Evolutionary conservation across 345 rosid species (phyloP).

Genomic region (Carallia pectinifolia): DNA sequence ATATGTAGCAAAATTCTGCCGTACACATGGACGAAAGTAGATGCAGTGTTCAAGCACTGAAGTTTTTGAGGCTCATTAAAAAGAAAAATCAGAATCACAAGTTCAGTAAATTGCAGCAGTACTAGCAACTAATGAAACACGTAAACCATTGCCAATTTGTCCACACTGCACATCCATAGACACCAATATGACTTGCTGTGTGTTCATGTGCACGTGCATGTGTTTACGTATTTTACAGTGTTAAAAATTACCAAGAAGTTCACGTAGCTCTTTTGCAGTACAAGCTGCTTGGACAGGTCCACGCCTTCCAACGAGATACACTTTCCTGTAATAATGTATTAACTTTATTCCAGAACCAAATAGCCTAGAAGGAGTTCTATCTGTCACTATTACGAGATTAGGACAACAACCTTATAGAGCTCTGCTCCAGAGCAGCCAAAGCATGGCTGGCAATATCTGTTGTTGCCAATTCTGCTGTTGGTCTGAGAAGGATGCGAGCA

Average conservation of each 20-base stretch:
- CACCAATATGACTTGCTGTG: no score
- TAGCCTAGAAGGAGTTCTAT: constrained; percentile 6
- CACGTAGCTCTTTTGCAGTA: constrained; percentile 94
- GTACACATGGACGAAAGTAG: neutral
- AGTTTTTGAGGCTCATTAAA: no score
- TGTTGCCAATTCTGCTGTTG: constrained; percentile 64
- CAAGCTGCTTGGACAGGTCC: constrained; percentile 98
- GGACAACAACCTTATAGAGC: constrained; percentile 64
- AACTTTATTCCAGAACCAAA: neutral
- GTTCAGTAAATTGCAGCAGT: neutral
- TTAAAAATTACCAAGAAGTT: constrained; percentile 63
- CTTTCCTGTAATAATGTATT: constrained; percentile 60
- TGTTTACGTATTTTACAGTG: no score
- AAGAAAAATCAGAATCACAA: no score
- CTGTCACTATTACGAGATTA: constrained; percentile 1
- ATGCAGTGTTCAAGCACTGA: neutral
- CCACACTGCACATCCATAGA: no score
- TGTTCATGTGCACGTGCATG: no score
- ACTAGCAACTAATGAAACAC: neutral
- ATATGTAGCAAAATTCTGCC: neutral
- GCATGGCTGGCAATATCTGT: constrained; percentile 89
- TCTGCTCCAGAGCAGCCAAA: constrained; percentile 63
- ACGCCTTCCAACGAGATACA: constrained; percentile 83
- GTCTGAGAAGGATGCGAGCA: constrained; percentile 79
- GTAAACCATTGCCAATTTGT: neutral